Evolutionary conservation across 1,139 yeast genomes (phyloP).

Genomic region (Entelexis paramagnoliae): DNA sequence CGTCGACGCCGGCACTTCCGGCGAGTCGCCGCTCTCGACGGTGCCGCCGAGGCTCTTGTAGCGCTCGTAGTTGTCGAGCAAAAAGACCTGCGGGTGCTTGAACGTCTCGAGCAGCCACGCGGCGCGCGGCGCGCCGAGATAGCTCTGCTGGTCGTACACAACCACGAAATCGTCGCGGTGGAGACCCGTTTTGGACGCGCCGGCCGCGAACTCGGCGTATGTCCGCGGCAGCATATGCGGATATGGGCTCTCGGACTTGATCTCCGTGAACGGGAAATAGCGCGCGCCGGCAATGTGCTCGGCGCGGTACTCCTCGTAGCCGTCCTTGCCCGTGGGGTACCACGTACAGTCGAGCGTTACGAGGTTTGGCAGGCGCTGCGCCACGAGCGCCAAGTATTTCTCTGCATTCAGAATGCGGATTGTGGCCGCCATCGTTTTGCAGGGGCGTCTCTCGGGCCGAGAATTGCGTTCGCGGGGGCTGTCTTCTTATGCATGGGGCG

Average conservation of each 20-base stretch:
- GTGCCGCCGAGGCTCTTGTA: slow-evolving; percentile 39
- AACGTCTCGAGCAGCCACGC: slow-evolving; percentile 79
- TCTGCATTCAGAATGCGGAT: slow-evolving; percentile 17
- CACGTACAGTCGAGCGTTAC: slow-evolving; percentile 67
- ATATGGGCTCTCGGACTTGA: slow-evolving; percentile 52
- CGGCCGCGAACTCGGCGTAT: slow-evolving; percentile 42
- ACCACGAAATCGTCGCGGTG: slow-evolving; percentile 47
- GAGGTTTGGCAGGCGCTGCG: slow-evolving; percentile 36
- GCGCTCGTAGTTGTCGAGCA: slow-evolving; percentile 57
- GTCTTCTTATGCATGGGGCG: too few relatives aligned
- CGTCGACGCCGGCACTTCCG: slow-evolving; percentile 26
- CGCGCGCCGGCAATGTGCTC: slow-evolving; percentile 57
- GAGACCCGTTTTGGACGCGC: slow-evolving; percentile 41
- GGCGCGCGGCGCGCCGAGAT: slow-evolving; percentile 80
- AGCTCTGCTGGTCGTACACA: slow-evolving; percentile 77
- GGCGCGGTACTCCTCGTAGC: slow-evolving; percentile 38
- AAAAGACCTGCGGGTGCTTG: slow-evolving; percentile 57
- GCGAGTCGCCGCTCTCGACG: slow-evolving; percentile 29
- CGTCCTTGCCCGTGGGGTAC: slow-evolving; percentile 72
- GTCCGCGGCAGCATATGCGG: slow-evolving; percentile 82
- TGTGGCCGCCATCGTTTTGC: slow-evolving; percentile 13
- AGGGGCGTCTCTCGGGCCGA: too few relatives aligned
- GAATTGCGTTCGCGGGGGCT: too few relatives aligned
- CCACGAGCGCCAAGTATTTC: slow-evolving; percentile 12
- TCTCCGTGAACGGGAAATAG: slow-evolving; percentile 68